Percentiles rank a stretch among this genome's conserved stretches.
phyloP scores from a whole-genome alignment of 306 rosid genomes.

The Hippophae rhamnoides region DNA sequence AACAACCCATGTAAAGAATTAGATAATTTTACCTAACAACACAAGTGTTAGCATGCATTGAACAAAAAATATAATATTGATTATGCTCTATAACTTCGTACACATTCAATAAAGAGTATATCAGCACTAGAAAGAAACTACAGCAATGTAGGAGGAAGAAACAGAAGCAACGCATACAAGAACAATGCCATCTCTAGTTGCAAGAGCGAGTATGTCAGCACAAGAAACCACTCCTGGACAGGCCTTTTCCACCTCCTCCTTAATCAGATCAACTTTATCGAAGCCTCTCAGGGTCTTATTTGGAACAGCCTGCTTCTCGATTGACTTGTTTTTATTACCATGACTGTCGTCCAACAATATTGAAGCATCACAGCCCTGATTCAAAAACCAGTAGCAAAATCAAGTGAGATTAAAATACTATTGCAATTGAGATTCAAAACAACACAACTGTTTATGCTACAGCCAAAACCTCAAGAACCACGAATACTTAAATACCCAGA shows the following conservation, averaged over 20 bases:
- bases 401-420: not conserved
- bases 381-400: not conserved
- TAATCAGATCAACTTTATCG: conserved; percentile 21
- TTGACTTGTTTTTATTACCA: conserved; percentile 27
- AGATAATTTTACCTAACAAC: not conserved
- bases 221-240: conserved; percentile 41
- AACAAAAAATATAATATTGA: no score
- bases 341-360: conserved; percentile 41
- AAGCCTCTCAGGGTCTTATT: conserved; percentile 41
- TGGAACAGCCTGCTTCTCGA: conserved; percentile 75
- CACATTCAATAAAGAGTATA: no score
- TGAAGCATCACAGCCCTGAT: conserved; percentile 45
- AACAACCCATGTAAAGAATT: not conserved
- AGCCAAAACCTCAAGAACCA: not conserved
- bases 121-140: no score
- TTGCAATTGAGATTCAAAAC: not conserved
- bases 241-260: conserved; percentile 33
- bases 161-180: conserved; percentile 15
- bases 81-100: no score
- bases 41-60: no score
- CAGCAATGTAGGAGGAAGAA: no score
- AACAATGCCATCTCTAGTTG: conserved; percentile 35
- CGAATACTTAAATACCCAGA: not conserved
- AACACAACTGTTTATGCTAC: not conserved
- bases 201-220: conserved; percentile 32